phyloP scores from a whole-genome alignment of 208 protist species.

The Porcisia hertigi region DNA sequence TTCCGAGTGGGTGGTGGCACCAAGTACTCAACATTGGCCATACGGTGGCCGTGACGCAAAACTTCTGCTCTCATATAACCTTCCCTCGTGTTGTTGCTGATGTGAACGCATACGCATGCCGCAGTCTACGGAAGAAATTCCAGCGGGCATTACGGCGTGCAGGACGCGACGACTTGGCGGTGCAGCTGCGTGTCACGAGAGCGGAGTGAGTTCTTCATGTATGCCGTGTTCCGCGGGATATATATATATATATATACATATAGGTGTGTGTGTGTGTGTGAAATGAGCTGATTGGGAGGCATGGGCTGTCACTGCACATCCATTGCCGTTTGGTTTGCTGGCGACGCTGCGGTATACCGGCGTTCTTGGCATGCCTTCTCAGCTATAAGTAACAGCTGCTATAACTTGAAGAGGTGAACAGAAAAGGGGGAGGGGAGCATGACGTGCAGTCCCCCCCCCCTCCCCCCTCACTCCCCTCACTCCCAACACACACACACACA shows the following conservation, averaged over 20 bases:
- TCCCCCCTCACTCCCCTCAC: background rate
- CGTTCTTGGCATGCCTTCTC: too few species aligned
- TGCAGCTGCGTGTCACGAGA: conserved; percentile 3
- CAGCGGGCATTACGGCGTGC: conserved; percentile 10
- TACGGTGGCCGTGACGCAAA: conserved; percentile 50
- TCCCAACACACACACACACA: background rate
- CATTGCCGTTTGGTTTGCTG: too few species aligned
- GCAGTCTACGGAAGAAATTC: conserved; percentile 18
- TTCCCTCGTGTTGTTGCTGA: conserved; percentile 40
- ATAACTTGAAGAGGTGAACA: too few species aligned
- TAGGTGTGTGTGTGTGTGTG: too few species aligned
- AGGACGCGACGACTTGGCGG: conserved; percentile 3
- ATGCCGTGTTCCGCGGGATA: background rate
- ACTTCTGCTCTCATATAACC: conserved; percentile 34
- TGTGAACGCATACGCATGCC: conserved; percentile 27
- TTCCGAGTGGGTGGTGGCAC: conserved; percentile 56
- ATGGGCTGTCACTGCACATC: too few species aligned
- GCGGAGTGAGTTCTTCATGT: background rate
- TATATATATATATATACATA: background rate
- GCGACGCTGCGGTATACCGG: too few species aligned
- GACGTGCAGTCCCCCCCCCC: background rate
- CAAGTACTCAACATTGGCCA: conserved; percentile 47
- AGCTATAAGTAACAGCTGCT: too few species aligned
- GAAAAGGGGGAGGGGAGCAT: background rate
- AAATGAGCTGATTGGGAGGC: background rate